Conservation (phyloP, 371 early-diverging fungal species). For the Mucor sp. region DNA sequence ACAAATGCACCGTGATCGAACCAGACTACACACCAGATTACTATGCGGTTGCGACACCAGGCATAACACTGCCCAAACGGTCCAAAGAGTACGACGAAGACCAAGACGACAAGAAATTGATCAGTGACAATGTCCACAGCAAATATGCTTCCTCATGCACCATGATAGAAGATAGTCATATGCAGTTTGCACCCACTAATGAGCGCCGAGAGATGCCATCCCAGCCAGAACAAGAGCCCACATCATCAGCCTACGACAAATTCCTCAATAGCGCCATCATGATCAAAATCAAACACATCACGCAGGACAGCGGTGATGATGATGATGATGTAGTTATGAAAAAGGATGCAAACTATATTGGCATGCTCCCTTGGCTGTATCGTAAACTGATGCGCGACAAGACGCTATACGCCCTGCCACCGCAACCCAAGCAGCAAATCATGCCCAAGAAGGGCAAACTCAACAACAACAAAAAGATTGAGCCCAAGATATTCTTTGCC, state of each 20-base stretch:
- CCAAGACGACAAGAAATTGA: neutral
- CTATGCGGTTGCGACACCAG: neutral
- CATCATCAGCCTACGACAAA: neutral
- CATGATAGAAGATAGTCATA: neutral
- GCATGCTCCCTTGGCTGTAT: conserved; percentile 12
- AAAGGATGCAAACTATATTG: neutral
- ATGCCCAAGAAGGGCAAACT: conserved; percentile 48
- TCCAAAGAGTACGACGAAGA: neutral
- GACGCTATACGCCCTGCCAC: neutral
- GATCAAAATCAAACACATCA: neutral
- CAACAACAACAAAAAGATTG: conserved; percentile 59
- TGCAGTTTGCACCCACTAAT: neutral
- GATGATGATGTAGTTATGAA: neutral
- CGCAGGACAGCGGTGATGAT: neutral
- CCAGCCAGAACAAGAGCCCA: neutral
- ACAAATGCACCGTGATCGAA: neutral
- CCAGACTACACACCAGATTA: conserved; percentile 2
- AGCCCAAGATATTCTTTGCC: conserved; percentile 98
- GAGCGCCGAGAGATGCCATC: neutral
- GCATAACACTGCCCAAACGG: neutral
- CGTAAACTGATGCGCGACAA: conserved; percentile 12
- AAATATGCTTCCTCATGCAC: conserved; percentile 3
- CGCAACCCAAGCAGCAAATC: neutral
- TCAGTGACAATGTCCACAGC: neutral
- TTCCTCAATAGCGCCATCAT: neutral